Base-by-base conservation (phyloP, 169 alveolate genomes). In the Plasmodium inui region DNA sequence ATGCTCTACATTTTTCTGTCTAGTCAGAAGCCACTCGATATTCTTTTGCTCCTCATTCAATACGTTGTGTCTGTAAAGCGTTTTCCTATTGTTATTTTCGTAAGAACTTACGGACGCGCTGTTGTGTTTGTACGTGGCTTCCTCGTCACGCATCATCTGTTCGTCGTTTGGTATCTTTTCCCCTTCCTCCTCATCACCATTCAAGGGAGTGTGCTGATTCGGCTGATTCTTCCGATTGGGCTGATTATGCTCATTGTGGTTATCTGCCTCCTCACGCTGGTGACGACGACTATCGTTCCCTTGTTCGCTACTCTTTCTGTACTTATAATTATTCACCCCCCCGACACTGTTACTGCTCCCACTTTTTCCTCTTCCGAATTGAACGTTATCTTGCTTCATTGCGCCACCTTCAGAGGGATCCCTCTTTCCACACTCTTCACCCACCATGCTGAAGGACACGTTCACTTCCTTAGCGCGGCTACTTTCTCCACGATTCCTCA, bases 11-110 rank as follows among this genome's bases (percentile, higher is more conserved):
- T 83, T 83, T 39, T 83, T 83, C 37, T 83, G 30, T 14, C 92
- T 83, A 10, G 73, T 67, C 3, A 83, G 76, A 5, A 83, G 32
- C 39, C 26, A 70, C 34, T 83, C 92, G 74, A 83, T 67, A 41
- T 83, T 83, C 39, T 83, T 83, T 22, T 83, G 92, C 39, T 83
- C 92, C 39, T 83, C 92, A 39, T 83, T 83, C 39, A 83, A 22
- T 70, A 83, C 92, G 53, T 83, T 70, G 50, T 83, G 92, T 70
- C 92, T 83, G 55, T 83, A 83, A 1, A 83, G 74, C 30, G 83
- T 83, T 61, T 67, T 83, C 46, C 82, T 83, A 37, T 44, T 83
- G 4, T 28, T 83, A 41, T 70, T 70, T 41, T 83, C 92, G 55
- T 50, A 67, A 30, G 44, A 83, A 0, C 55, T 7, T 32, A 67